phyloP scores from a whole-genome alignment of 2,329 filamentous ascomycete genomes.

The Didymella segeticola region DNA sequence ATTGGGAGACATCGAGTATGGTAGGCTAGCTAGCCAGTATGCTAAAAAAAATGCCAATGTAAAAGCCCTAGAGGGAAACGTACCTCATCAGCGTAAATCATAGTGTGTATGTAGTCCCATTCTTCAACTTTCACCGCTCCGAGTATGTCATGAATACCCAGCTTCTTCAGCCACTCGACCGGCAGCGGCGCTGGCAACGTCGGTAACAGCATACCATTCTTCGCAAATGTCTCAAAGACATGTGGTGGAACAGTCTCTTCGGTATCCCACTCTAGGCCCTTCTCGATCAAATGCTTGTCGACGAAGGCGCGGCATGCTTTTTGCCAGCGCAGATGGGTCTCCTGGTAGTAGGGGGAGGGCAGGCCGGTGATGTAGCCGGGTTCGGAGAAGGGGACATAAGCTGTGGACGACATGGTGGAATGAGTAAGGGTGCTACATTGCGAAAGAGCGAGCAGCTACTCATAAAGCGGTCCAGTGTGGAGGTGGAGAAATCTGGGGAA shows the following conservation, averaged over 20 bases:
- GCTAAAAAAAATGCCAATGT: too few relatives aligned
- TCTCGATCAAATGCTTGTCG: conserved; percentile 65
- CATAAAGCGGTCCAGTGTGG: conserved; percentile 8
- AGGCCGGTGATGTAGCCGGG: conserved; percentile 74
- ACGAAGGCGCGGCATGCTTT: conserved; percentile 71
- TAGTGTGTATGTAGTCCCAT: conserved; percentile 73
- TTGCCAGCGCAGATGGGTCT: conserved; percentile 71
- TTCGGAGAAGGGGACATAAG: conserved; percentile 71
- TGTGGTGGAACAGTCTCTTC: conserved; percentile 67
- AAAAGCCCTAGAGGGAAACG: not conserved
- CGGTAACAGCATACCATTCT: conserved; percentile 73
- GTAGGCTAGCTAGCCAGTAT: too few relatives aligned
- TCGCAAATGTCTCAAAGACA: conserved; percentile 69
- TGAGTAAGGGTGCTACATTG: not conserved
- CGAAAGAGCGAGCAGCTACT: not conserved
- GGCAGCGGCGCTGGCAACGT: conserved; percentile 73
- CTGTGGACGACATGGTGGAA: conserved; percentile 39
- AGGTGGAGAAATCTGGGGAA: conserved; percentile 15
- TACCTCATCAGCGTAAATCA: conserved; percentile 74
- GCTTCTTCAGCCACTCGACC: conserved; percentile 68
- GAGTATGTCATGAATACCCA: conserved; percentile 71
- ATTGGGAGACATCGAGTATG: too few relatives aligned
- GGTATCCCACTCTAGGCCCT: conserved; percentile 74
- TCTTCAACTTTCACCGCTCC: conserved; percentile 73
- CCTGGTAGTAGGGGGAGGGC: conserved; percentile 74